Evolutionary conservation across 768 basidiomycete species (phyloP).

Genomic region (Leccinum subgranulosum): DNA sequence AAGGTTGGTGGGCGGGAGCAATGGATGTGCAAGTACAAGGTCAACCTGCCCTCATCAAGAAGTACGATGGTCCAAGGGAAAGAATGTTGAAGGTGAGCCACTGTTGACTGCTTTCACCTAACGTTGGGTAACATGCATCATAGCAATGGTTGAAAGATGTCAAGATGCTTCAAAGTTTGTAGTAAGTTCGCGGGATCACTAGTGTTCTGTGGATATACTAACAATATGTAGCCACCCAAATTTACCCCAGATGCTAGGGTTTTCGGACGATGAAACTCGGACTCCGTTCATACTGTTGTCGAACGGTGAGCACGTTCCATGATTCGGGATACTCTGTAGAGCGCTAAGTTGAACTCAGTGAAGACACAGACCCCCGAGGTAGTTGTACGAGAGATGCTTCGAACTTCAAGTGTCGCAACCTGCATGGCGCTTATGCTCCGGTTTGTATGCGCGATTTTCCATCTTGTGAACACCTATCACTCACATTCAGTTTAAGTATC

Average conservation of each 20-base stretch:
- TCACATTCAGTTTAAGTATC: constrained; percentile 32
- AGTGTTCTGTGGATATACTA: neutral
- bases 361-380: constrained; percentile 42
- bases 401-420: constrained; percentile 35
- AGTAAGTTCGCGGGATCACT: constrained; percentile 31
- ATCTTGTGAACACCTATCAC: neutral
- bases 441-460: constrained; percentile 24
- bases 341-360: constrained; percentile 27
- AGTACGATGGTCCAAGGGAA: constrained; percentile 39
- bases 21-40: constrained; percentile 41
- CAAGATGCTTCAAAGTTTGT: constrained; percentile 47
- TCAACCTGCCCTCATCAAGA: constrained; percentile 39
- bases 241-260: constrained; percentile 51
- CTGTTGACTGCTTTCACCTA: neutral
- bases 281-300: constrained; percentile 53
- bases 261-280: constrained; percentile 41
- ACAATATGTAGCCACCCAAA: constrained; percentile 42
- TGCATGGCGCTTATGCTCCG: constrained; percentile 35
- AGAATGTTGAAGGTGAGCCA: constrained; percentile 32
- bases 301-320: constrained; percentile 32
- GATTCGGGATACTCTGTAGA: neutral
- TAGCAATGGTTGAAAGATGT: constrained; percentile 51
- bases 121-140: neutral
- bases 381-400: constrained; percentile 35
- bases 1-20: constrained; percentile 48